Evolutionary conservation across 768 basidiomycete genomes (phyloP), one percentile per base, ranked within the genome.

Genomic region (Paxillus rubicundulus): DNA sequence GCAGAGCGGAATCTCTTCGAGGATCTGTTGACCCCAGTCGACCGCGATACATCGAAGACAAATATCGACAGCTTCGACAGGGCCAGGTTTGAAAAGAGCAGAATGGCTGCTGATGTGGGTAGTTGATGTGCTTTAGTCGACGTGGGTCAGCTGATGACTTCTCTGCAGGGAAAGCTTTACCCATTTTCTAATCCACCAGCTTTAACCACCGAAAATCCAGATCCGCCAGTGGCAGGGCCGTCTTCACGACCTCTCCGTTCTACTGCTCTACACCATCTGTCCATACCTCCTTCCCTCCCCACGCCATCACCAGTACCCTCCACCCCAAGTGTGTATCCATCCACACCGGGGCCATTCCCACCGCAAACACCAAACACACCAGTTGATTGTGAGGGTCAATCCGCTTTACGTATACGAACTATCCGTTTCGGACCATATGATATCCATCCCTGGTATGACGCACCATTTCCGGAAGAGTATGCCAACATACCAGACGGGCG

Each of bases 391-490:
- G 60, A 62, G 18, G 54, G 64, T 52, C 56, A 62, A 49, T 59
- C 64, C 2, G 64, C 69, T 30, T 79, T 87, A 41, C 85, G 86
- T 57, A 97, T 96, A 77, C 87, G 84, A 50, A 84, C 81, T 50
- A 93, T 98, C 56, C 85, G 93, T 27, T 95, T 98, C 61, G 95
- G 95, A 24, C 78, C 82, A 50, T 95, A 78, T 66, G 94, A 98
- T 63, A 92, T 98, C 65, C 85, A 92, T 67, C 98, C 97, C 3
- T 99, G 97, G 97, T 98, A 92, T 69, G 93, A 97, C 66, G 97
- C 97, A 20, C 97, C 97, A 6, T 98, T 98, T 67, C 96, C 97
- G 0, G 96, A 98, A 66, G 97, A 99, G 69, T 98, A 97, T 69
- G 84, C 92, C 38, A 82, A 84, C 50, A 87, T 95, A 50, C 90